Conservation (phyloP, 2,329 filamentous ascomycete genomes). For the Thelonectria olida region DNA sequence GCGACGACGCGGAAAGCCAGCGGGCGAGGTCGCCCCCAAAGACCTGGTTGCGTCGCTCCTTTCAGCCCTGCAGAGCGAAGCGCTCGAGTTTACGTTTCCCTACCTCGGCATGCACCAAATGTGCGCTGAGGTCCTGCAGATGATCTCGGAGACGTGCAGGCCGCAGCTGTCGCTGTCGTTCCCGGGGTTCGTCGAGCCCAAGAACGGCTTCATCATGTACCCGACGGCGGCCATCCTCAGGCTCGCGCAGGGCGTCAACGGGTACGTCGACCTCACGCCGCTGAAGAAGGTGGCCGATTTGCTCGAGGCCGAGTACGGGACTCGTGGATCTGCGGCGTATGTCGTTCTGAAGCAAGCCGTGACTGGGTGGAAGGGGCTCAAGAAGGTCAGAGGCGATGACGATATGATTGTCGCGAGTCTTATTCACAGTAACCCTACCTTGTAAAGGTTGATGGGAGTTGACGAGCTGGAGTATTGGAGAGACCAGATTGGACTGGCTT, state of each 20-base stretch:
- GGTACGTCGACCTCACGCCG: not conserved
- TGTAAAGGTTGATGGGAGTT: not conserved
- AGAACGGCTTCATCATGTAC: not conserved
- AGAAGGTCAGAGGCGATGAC: not conserved
- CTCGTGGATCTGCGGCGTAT: not conserved
- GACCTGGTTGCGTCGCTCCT: constrained; percentile 45
- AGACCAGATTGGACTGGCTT: no score
- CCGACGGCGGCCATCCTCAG: not conserved
- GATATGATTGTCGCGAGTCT: not conserved
- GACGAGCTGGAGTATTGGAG: no score
- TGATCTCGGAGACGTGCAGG: not conserved
- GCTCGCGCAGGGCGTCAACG: not conserved
- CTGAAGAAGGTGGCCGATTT: not conserved
- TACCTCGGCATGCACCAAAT: not conserved
- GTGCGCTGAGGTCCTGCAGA: not conserved
- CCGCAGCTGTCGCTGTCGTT: not conserved
- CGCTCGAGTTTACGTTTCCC: constrained; percentile 46
- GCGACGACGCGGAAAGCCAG: not conserved
- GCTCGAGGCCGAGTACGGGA: not conserved
- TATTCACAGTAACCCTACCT: not conserved
- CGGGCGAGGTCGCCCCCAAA: constrained; percentile 20
- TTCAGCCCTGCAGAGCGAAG: constrained; percentile 48
- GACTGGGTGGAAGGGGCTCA: not conserved
- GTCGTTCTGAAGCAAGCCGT: not conserved
- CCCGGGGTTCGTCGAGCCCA: not conserved